Evolutionary conservation across 2,329 filamentous ascomycete genomes (phyloP), one percentile per base, ranked within the genome.

Genomic region (Exophiala aquamarina): DNA sequence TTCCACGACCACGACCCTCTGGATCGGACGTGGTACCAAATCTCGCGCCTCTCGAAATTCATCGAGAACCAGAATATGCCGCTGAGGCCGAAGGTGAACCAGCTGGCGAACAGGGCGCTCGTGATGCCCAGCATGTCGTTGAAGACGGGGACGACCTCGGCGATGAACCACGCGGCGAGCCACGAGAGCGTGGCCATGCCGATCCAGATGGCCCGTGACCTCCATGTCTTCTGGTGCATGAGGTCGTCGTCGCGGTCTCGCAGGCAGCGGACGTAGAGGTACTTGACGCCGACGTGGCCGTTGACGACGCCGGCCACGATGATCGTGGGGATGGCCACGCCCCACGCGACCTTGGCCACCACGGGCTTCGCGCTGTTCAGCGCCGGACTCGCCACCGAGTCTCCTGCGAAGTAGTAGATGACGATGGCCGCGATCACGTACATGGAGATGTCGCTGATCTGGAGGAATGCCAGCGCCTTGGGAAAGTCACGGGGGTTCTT

Each of bases 271-370:
- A 80, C 68, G 59, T 85, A 87, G 46, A 87, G 70, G 58, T 83
- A 84, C 59, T 86, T 86, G 49, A 74, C 75, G 2, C 81, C 82
- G 1, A 88, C 79, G 49, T 84, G 79, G 10, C 78, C 83, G 61
- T 86, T 84, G 56, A 89, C 84, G 2, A 87, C 83, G 44, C 84
- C 85, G 0, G 84, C 82, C 41, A 89, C 80, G 41, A 88, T 70
- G 49, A 88, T 87, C 2, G 86, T 87, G 10, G 84, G 84, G 2
- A 84, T 72, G 1, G 84, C 85, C 48, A 88, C 71, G 18, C 82
- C 83, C 66, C 82, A 89, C 13, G 84, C 83, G 10, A 84, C 69
- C 60, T 86, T 86, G 18, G 77, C 73, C 44, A 87, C 68, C 0
- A 75, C 60, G 1, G 63, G 61, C 7, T 75, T 73, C 8, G 83